Evolutionary conservation across 1,139 yeast genomes (phyloP).

Genomic region (Saccharomyces hybrid): DNA sequence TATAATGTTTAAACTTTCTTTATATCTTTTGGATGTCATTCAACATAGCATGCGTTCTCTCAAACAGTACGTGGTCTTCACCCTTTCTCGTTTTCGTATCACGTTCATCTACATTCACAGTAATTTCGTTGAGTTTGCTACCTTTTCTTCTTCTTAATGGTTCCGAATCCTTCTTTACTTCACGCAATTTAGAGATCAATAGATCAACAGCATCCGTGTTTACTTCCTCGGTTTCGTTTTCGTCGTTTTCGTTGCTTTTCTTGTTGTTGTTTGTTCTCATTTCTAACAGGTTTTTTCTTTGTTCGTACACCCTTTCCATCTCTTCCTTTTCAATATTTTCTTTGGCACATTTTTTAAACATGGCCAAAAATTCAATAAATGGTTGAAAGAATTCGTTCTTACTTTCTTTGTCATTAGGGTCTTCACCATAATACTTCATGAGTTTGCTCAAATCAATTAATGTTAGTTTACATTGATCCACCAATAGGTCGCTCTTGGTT

Average conservation of each 20-base stretch:
- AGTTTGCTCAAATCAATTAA: slow-evolving; percentile 48
- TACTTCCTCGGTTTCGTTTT: slow-evolving; percentile 16
- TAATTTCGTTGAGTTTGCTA: slow-evolving; percentile 4
- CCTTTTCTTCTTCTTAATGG: slow-evolving; percentile 17
- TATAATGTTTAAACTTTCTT: neutral
- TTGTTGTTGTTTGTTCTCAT: slow-evolving; percentile 30
- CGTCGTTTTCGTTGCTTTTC: slow-evolving; percentile 10
- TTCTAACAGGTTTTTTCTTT: slow-evolving; percentile 57
- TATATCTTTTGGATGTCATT: neutral
- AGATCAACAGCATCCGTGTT: slow-evolving; percentile 22
- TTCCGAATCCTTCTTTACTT: slow-evolving; percentile 14
- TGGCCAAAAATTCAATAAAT: slow-evolving; percentile 63
- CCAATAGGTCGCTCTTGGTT: slow-evolving; percentile 49
- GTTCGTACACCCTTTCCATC: slow-evolving; percentile 65
- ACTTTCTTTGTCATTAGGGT: slow-evolving; percentile 51
- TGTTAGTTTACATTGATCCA: slow-evolving; percentile 51
- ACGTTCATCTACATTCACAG: neutral
- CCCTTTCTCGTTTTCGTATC: neutral
- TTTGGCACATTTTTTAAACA: slow-evolving; percentile 66
- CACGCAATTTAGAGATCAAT: slow-evolving; percentile 24
- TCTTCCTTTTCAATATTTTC: slow-evolving; percentile 79
- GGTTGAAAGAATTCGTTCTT: slow-evolving; percentile 63
- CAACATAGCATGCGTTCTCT: slow-evolving; percentile 21
- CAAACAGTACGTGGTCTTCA: slow-evolving; percentile 9
- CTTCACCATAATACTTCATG: slow-evolving; percentile 82